Evolutionary conservation across 2,329 filamentous ascomycete genomes (phyloP), one percentile per base, ranked within the genome.

Genomic region (Colletotrichum eleusines): DNA sequence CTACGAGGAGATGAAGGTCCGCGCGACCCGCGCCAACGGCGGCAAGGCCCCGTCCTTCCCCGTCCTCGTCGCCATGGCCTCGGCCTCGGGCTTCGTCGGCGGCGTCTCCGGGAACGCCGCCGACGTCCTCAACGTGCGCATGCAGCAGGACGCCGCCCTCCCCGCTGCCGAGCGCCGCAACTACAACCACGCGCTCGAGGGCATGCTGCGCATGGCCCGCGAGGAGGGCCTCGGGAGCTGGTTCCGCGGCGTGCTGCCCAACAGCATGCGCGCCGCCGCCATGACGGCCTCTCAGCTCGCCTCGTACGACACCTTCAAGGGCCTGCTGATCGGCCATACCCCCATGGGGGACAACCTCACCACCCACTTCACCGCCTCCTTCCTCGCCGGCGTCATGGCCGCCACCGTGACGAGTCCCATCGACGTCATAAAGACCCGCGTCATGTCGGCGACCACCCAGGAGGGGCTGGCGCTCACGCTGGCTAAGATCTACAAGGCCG

Each of bases 71-170:
- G 92, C 88, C 74, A 93, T 98, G 81, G 94, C 95, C 63, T 92
- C 90, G 31, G 83, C 90, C 35, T 95, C 96, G 9, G 96, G 96
- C 62, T 93, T 98, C 78, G 82, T 97, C 3, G 96, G 96, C 73
- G 96, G 96, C 60, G 84, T 98, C 57, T 93, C 92, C 7, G 96
- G 96, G 74, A 99, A 98, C 83, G 94, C 95, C 3, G 95, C 95
- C 74, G 96, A 99, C 80, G 94, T 99, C 42, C 87, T 98, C 77
- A 99, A 99, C 82, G 96, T 99, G 60, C 94, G 96, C 74, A 99
- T 99, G 96, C 96, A 99, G 83, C 94, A 97, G 82, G 96, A 91
- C 77, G 91, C 93, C 2, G 90, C 94, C 0, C 89, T 98, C 1
- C 92, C 94, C 0, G 77, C 83, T 0, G 87, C 87, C 6, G 85